phyloP scores from a whole-genome alignment of 352 stramenopile species.

The Phytophthora europaea region DNA sequence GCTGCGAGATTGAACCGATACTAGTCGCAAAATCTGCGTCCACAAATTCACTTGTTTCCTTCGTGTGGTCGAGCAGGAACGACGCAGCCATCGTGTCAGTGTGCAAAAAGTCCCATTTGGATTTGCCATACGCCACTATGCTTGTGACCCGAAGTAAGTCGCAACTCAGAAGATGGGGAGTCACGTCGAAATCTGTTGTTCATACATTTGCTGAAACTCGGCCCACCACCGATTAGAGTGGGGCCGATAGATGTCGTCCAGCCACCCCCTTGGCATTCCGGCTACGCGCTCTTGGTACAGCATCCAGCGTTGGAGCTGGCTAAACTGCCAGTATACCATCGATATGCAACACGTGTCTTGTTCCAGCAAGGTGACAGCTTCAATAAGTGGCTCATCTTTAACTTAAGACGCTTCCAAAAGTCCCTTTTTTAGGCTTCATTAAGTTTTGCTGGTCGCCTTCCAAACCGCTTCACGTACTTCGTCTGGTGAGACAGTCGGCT shows the following conservation, averaged over 20 bases:
- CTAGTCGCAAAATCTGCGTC: not conserved
- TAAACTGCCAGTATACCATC: not conserved
- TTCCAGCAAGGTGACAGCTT: not conserved
- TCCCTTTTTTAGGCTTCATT: not conserved
- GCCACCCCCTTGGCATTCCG: not conserved
- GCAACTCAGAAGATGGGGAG: too few species aligned
- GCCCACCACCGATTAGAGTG: too few species aligned
- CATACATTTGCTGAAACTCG: too few species aligned
- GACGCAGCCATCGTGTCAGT: slow-evolving; percentile 12
- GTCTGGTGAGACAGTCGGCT: too few species aligned
- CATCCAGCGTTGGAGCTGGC: not conserved
- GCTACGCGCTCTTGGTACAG: not conserved
- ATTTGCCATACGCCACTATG: not conserved
- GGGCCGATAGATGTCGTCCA: too few species aligned
- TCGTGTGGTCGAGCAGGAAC: slow-evolving; percentile 10
- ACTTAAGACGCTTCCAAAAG: not conserved
- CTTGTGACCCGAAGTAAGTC: too few species aligned
- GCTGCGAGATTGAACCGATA: too few species aligned
- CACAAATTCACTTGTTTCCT: slow-evolving; percentile 3
- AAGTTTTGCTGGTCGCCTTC: not conserved
- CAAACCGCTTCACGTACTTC: not conserved
- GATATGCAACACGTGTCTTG: not conserved
- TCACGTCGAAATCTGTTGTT: too few species aligned
- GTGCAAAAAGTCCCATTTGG: not conserved
- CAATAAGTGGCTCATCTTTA: not conserved